Evolutionary conservation across 2,329 filamentous ascomycete genomes (phyloP).

Genomic region (Colletotrichum trifolii): DNA sequence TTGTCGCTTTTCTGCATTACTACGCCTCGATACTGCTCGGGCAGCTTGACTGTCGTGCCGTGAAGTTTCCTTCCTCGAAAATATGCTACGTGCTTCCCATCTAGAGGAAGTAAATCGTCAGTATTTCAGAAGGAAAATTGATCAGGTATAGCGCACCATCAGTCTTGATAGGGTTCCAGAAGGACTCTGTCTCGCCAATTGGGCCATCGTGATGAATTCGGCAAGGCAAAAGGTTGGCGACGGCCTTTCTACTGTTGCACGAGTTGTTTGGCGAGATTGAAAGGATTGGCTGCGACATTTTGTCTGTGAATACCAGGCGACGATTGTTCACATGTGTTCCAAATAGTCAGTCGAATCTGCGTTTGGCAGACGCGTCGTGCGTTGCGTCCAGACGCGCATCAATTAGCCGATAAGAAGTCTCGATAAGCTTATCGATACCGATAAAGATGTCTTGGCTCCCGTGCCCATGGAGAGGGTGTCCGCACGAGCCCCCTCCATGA

Average conservation of each 20-base stretch:
- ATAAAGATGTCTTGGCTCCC: slow-evolving; percentile 27
- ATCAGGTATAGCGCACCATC: slow-evolving; percentile 51
- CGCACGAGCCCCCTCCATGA: slow-evolving; percentile 14
- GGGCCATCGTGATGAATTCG: slow-evolving; percentile 82
- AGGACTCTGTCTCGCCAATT: slow-evolving; percentile 70
- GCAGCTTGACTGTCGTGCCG: slow-evolving; percentile 74
- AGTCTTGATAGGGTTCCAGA: slow-evolving; percentile 73
- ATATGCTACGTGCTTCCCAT: slow-evolving; percentile 67
- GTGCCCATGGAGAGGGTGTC: background rate
- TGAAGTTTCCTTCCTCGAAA: slow-evolving; percentile 84
- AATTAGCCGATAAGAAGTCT: slow-evolving; percentile 22
- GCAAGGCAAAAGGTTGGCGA: slow-evolving; percentile 82
- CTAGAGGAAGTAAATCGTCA: slow-evolving; percentile 45
- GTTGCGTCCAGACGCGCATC: slow-evolving; percentile 1
- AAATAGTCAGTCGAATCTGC: background rate
- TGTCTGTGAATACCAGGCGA: slow-evolving; percentile 8
- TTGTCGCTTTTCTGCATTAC: slow-evolving; percentile 61
- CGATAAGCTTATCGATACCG: slow-evolving; percentile 26
- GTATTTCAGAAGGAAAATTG: background rate
- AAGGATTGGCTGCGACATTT: slow-evolving; percentile 58
- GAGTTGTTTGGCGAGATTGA: slow-evolving; percentile 45
- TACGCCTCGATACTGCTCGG: slow-evolving; percentile 76
- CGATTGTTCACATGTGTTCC: background rate
- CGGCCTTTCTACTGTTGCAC: slow-evolving; percentile 50
- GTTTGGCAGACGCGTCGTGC: slow-evolving; percentile 20